A percentile compares a stretch with the other conserved stretches of the same genome.
Evolutionary conservation across 2,329 filamentous ascomycete species (phyloP).

Genomic region (Fusarium papillatum): DNA sequence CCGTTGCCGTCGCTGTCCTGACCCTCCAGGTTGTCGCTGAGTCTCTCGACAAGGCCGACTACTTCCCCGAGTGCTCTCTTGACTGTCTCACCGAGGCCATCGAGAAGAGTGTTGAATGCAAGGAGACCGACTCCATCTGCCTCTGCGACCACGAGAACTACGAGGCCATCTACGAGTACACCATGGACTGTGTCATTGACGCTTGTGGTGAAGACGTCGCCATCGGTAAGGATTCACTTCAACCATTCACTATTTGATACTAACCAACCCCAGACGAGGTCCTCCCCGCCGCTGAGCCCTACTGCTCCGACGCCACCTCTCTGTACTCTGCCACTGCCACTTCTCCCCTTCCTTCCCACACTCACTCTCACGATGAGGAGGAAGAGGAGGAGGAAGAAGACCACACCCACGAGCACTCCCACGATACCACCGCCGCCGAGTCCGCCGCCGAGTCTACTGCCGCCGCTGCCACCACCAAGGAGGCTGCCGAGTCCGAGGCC

Average conservation of each 20-base stretch:
- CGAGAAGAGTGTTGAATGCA: neutral
- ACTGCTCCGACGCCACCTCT: neutral
- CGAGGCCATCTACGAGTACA: conserved; percentile 6
- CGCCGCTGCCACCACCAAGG: neutral
- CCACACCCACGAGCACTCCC: neutral
- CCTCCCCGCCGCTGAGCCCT: neutral
- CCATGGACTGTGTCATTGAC: conserved; percentile 6
- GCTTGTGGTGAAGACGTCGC: conserved; percentile 7
- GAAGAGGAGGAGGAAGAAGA: conserved; percentile 7
- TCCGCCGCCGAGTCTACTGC: neutral
- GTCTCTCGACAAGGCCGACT: conserved; percentile 4
- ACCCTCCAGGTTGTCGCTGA: neutral
- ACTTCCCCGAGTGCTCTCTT: conserved; percentile 9
- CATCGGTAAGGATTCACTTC: neutral
- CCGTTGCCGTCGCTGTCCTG: neutral
- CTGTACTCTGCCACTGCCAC: conserved; percentile 4
- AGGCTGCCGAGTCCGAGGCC: neutral
- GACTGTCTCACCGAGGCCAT: conserved; percentile 1
- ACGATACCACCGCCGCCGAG: neutral
- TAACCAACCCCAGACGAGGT: neutral
- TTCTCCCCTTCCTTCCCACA: conserved; percentile 1
- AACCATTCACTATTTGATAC: neutral
- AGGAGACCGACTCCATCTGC: conserved; percentile 5
- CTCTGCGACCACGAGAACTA: conserved; percentile 10
- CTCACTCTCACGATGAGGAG: conserved; percentile 6